Evolutionary conservation across 108 stramenopile species (phyloP).

Genomic region (Stephanodiscus triporus): DNA sequence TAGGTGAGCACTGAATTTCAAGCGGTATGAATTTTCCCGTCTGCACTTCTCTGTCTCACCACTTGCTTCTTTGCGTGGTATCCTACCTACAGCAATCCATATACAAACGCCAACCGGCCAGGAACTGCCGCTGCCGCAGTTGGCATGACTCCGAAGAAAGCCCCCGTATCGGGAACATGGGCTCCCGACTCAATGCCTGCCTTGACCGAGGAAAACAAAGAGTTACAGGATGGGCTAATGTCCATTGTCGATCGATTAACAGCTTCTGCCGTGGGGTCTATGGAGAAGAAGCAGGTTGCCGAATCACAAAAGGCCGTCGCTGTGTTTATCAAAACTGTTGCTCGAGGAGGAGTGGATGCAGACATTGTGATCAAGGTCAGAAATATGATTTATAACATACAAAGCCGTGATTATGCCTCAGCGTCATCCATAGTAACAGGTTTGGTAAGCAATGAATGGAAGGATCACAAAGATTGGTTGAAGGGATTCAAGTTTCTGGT

Average conservation of each 20-base stretch:
- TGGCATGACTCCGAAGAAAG: slow-evolving; percentile 39
- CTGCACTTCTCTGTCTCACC: neutral
- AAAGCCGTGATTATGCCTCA: slow-evolving; percentile 63
- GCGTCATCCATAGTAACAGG: slow-evolving; percentile 72
- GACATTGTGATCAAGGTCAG: slow-evolving; percentile 61
- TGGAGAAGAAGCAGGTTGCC: slow-evolving; percentile 75
- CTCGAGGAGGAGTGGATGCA: slow-evolving; percentile 62
- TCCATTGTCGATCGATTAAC: slow-evolving; percentile 52
- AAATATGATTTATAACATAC: slow-evolving; percentile 53
- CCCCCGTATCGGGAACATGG: slow-evolving; percentile 71
- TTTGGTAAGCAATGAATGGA: slow-evolving; percentile 87
- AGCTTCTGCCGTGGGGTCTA: slow-evolving; percentile 38
- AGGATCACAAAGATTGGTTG: slow-evolving; percentile 95
- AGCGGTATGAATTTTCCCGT: neutral
- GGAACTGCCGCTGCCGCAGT: slow-evolving; percentile 74
- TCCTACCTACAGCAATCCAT: slow-evolving; percentile 65
- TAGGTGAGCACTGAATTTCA: slow-evolving; percentile 38
- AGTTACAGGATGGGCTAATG: slow-evolving; percentile 66
- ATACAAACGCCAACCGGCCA: slow-evolving; percentile 68
- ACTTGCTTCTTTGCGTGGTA: slow-evolving; percentile 11
- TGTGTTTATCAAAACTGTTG: slow-evolving; percentile 72
- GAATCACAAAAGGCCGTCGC: slow-evolving; percentile 84
- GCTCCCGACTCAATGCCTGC: slow-evolving; percentile 52
- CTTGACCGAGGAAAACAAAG: slow-evolving; percentile 56
- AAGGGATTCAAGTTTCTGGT: slow-evolving; percentile 93